These are phyloP conservation scores for Leptographium radiaticola DNA, from an alignment of 2,329 filamentous ascomycete species.

Conservation along the genomic window DNA sequence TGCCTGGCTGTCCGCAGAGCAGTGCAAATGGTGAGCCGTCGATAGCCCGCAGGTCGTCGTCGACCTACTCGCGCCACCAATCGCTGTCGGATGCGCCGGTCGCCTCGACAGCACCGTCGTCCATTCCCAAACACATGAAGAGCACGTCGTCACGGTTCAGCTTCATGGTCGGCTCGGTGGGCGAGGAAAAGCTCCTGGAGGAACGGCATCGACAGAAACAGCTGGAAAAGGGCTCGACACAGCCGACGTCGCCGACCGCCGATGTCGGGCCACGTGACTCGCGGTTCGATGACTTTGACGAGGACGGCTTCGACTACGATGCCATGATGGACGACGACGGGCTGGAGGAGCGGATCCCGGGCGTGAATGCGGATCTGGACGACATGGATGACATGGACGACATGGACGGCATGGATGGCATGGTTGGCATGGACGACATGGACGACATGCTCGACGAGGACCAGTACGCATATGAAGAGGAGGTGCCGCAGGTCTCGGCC, in stretches of 20 bases:
- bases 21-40: conserved; percentile 17
- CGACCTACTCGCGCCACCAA: conserved; percentile 34
- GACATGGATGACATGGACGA: conserved; percentile 23
- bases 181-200: conserved; percentile 56
- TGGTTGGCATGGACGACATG: conserved; percentile 19
- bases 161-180: conserved; percentile 61
- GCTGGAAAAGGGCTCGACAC: conserved; percentile 40
- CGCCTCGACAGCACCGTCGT: conserved; percentile 21
- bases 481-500: no score
- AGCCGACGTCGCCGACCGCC: conserved; percentile 16
- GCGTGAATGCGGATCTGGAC: conserved; percentile 27
- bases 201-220: conserved; percentile 58
- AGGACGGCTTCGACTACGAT: conserved; percentile 46
- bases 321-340: conserved; percentile 53
- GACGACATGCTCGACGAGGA: not conserved
- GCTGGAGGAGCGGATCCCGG: conserved; percentile 54
- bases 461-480: conserved; percentile 1
- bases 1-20: conserved; percentile 24
- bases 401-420: not conserved
- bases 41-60: conserved; percentile 19
- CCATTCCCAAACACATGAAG: conserved; percentile 52
- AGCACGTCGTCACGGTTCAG: conserved; percentile 71
- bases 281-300: conserved; percentile 48
- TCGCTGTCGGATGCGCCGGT: conserved; percentile 36
- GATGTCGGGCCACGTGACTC: conserved; percentile 29